Percentiles rank a stretch among this genome's conserved stretches.
Evolutionary conservation across 345 rosid species (phyloP).

Genomic region (Iberis pinnata): DNA sequence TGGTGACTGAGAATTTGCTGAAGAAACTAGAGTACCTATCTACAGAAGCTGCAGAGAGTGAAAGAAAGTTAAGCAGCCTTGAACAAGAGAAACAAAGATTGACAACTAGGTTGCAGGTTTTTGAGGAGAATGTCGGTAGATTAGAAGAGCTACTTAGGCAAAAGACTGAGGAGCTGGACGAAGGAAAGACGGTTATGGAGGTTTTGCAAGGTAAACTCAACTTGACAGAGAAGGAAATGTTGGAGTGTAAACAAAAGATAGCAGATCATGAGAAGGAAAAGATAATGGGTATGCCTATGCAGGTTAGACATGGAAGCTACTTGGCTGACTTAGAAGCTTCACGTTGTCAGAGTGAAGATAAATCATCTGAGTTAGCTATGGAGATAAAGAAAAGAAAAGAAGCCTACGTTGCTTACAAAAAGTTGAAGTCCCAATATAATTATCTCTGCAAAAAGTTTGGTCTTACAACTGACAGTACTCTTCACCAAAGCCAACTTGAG

Average conservation of each 20-base stretch:
- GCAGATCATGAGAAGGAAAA: conserved; percentile 38
- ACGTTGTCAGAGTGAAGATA: conserved; percentile 37
- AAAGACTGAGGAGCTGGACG: conserved; percentile 37
- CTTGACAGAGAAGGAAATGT: conserved; percentile 22
- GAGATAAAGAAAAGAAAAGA: conserved; percentile 44
- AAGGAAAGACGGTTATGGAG: conserved; percentile 31
- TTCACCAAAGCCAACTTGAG: conserved; percentile 27
- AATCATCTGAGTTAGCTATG: conserved; percentile 34
- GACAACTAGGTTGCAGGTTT: conserved; percentile 27
- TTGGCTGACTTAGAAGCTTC: conserved; percentile 33
- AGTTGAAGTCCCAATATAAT: conserved; percentile 56
- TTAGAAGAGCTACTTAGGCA: conserved; percentile 37
- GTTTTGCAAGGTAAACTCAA: conserved; percentile 40
- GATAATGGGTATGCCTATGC: conserved; percentile 19
- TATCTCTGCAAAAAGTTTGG: conserved; percentile 48
- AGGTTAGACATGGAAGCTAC: conserved; percentile 26
- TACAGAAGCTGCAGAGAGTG: conserved; percentile 24
- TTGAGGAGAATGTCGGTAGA: conserved; percentile 40
- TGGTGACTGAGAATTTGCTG: conserved; percentile 30
- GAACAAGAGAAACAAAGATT: conserved; percentile 40
- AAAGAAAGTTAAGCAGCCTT: conserved; percentile 26
- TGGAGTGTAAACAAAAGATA: conserved; percentile 34
- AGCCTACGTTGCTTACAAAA: conserved; percentile 40
- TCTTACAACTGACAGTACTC: conserved; percentile 41
- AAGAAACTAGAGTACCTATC: conserved; percentile 33